Evolutionary conservation across 176 grass and related monocot genomes (phyloP), one percentile per base, ranked within the genome.

Genomic region (Phragmites australis): DNA sequence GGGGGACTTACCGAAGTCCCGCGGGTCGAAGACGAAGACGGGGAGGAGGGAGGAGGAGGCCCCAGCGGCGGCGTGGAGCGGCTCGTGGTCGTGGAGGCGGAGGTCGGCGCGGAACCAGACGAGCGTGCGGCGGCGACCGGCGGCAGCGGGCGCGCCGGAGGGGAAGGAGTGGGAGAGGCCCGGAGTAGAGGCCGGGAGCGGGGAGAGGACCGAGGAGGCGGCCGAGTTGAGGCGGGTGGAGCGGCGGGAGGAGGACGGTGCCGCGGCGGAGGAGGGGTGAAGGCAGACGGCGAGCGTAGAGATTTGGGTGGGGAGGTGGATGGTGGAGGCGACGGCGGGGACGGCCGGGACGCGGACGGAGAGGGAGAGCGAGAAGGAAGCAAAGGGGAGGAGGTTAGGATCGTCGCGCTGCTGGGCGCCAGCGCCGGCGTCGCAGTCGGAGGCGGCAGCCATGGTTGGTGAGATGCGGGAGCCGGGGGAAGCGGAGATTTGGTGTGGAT

Each of bases 71-170:
- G 75, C 68, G 17, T 91, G 74, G 31, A 95, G 84, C 18, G 84
- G 81, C 81, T 95, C 90, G 53, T 93, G 87, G 86, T 98, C 92
- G 3, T 93, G 92, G 69, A 98, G 83, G 80, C 88, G 90, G 54
- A 98, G 88, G 81, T 98, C 96, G 6, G 82, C 81, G 53, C 92
- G 88, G 78, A 98, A 90, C 92, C 90, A 98, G 4, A 98, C 90
- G 66, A 98, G 85, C 53, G 90, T 86, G 64, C 90, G 88, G 56
- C 92, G 86, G 32, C 96, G 88, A 5, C 85, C 90, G 0, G 88
- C 90, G 8, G 87, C 90, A 9, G 74, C 83, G 25, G 80, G 68
- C 19, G 82, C 68, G 16, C 87, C 74, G 10, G 89, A 86, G 4
- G 88, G 82, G 65, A 86, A 80, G 23, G 81, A 74, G 42, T 73